phyloP scores from a whole-genome alignment of 2,329 filamentous ascomycete genomes.

The Dendryphion nanum region DNA sequence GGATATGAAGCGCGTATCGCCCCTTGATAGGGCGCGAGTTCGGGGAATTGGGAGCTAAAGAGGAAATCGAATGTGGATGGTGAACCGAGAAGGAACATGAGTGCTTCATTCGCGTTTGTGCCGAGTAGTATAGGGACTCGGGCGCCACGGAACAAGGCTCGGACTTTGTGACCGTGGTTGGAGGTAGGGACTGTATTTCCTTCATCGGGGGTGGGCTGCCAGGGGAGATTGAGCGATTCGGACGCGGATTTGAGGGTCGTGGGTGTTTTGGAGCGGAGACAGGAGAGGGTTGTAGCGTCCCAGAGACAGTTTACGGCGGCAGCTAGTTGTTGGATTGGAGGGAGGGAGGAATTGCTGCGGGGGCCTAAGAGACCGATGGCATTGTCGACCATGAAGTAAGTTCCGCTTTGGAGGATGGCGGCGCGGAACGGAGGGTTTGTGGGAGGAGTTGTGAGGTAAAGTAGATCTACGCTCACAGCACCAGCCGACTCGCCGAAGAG shows the following conservation, averaged over 20 bases:
- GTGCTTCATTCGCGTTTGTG: background rate
- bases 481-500: conserved; percentile 35
- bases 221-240: background rate
- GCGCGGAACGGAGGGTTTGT: background rate
- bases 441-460: background rate
- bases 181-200: background rate
- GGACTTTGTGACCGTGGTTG: background rate
- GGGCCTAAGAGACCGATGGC: background rate
- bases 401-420: background rate
- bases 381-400: no score
- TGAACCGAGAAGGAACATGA: background rate
- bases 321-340: background rate
- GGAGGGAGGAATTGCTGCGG: background rate
- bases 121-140: background rate
- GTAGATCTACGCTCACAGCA: conserved; percentile 8
- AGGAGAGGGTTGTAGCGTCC: background rate
- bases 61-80: background rate
- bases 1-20: background rate
- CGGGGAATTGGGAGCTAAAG: background rate
- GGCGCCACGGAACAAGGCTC: background rate
- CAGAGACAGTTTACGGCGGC: background rate
- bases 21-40: background rate
- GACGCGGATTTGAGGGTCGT: conserved; percentile 3
- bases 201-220: background rate
- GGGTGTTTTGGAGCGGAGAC: conserved; percentile 8